Evolutionary conservation across 1,284 basidiomycete species (phyloP).

Genomic region (Stygiomarasmius scandens): DNA sequence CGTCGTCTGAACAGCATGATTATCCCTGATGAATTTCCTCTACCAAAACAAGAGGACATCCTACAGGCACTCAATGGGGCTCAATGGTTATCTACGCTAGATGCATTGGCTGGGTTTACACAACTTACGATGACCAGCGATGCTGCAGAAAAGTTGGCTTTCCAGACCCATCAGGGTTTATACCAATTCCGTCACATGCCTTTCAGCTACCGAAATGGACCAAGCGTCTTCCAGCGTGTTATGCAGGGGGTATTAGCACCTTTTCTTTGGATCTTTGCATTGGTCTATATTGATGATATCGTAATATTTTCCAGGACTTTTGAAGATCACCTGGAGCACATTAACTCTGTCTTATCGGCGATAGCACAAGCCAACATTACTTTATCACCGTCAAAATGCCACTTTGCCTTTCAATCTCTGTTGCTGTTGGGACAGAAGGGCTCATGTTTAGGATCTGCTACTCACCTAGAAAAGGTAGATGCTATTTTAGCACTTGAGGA

Average conservation of each 20-base stretch:
- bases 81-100: conserved; percentile 27
- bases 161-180: conserved; percentile 28
- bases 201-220: conserved; percentile 31
- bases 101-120: conserved; percentile 33
- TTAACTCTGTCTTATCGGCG: conserved; percentile 13
- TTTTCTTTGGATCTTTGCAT: conserved; percentile 15
- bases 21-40: conserved; percentile 30
- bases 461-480: conserved; percentile 32
- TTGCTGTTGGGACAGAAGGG: conserved; percentile 34
- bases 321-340: background rate
- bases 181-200: conserved; percentile 32
- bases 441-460: conserved; percentile 31
- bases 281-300: background rate
- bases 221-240: conserved; percentile 16
- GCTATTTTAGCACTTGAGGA: conserved; percentile 24
- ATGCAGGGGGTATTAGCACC: conserved; percentile 15
- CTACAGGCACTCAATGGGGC: conserved; percentile 17
- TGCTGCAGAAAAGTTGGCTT: conserved; percentile 28
- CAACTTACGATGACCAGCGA: conserved; percentile 21
- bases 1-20: conserved; percentile 25
- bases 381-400: conserved; percentile 32
- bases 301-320: background rate
- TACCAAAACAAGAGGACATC: conserved; percentile 29
- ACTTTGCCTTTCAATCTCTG: conserved; percentile 28
- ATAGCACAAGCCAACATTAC: conserved; percentile 27